Percentiles rank a stretch among this genome's conserved stretches.
Conservation (phyloP, 345 rosid genomes). For the Bruguiera sexangula region DNA sequence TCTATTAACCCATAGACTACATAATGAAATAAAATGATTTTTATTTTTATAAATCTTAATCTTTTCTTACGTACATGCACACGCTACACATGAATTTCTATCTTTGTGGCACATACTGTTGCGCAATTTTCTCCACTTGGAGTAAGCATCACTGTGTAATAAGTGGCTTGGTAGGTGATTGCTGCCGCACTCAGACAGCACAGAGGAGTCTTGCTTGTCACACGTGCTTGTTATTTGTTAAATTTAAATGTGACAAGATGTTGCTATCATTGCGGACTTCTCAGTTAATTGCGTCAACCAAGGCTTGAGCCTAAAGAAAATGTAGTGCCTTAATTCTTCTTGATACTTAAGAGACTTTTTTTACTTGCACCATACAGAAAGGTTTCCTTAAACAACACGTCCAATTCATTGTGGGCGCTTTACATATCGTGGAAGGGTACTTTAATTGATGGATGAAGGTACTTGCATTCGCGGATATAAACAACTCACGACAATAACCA, state of each 20-base stretch:
- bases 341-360: slow-evolving; percentile 29
- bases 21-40: no score
- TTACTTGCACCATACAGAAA: slow-evolving; percentile 1
- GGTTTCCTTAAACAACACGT: slow-evolving; percentile 30
- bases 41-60: no score
- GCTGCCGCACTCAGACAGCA: slow-evolving; percentile 7
- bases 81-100: slow-evolving; percentile 10
- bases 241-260: slow-evolving; percentile 20
- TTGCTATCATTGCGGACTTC: slow-evolving; percentile 31
- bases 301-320: slow-evolving; percentile 50
- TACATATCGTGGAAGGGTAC: slow-evolving; percentile 17
- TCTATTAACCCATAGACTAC: no score
- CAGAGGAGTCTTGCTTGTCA: slow-evolving; percentile 7
- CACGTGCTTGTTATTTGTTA: not conserved
- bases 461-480: slow-evolving; percentile 10
- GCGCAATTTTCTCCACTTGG: slow-evolving; percentile 14
- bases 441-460: slow-evolving; percentile 11
- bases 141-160: slow-evolving; percentile 17
- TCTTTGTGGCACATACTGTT: slow-evolving; percentile 29
- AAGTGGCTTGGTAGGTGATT: slow-evolving; percentile 18
- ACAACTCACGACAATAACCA: slow-evolving; percentile 9
- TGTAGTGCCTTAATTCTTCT: slow-evolving; percentile 41
- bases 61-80: slow-evolving; percentile 24
- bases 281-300: slow-evolving; percentile 29
- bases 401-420: slow-evolving; percentile 20